Percentiles rank a stretch among this genome's conserved stretches.
phyloP scores from a whole-genome alignment of 164 flowering plant species.

The Magnolia officinalis region DNA sequence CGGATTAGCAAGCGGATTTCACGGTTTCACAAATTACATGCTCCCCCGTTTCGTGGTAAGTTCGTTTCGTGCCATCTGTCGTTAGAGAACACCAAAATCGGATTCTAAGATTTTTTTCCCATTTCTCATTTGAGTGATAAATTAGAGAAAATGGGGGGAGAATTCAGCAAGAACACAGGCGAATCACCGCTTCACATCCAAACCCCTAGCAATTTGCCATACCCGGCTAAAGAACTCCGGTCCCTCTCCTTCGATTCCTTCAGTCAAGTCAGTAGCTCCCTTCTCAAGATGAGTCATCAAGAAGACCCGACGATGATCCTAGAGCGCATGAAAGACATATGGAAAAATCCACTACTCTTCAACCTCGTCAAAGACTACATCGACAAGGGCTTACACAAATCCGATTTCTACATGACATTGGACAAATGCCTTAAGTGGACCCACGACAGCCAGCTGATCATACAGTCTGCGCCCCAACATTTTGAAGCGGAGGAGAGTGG shows the following conservation, averaged over 20 bases:
- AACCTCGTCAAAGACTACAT: constrained; percentile 74
- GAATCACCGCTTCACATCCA: constrained; percentile 15
- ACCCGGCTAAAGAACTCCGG: constrained; percentile 29
- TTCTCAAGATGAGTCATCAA: constrained; percentile 61
- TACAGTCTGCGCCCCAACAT: constrained; percentile 54
- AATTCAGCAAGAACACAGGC: constrained; percentile 20
- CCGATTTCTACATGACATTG: constrained; percentile 67
- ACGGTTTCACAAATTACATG: no score
- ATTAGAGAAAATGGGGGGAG: constrained; percentile 18
- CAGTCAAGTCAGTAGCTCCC: constrained; percentile 46
- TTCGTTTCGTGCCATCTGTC: no score
- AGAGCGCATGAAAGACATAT: constrained; percentile 53
- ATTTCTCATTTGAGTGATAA: background rate
- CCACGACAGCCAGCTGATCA: constrained; percentile 49
- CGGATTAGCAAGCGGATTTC: no score
- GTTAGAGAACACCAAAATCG: background rate
- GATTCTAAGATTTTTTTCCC: no score
- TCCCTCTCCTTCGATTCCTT: constrained; percentile 64
- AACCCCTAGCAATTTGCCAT: background rate
- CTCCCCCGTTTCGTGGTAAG: no score
- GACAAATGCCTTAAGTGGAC: constrained; percentile 64
- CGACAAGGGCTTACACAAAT: constrained; percentile 54
- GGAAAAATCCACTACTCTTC: constrained; percentile 57
- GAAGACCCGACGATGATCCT: constrained; percentile 63
- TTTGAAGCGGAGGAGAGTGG: constrained; percentile 38